These are phyloP conservation scores for Hygrocybe punicea DNA, from an alignment of 768 basidiomycete genomes.

Conservation along the genomic window DNA sequence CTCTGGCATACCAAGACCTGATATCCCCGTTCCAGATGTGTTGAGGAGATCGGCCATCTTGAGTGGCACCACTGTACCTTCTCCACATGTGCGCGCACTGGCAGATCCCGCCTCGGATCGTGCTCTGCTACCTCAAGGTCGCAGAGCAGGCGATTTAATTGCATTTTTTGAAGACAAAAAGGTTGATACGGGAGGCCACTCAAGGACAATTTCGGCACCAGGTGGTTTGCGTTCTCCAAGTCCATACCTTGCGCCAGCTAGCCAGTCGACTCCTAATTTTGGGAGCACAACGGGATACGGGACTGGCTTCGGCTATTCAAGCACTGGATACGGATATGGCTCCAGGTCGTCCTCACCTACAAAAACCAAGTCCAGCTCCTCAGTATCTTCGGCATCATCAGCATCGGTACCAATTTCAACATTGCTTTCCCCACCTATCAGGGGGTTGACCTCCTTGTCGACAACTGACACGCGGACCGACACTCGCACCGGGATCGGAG, in stretches of 20 bases:
- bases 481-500: neutral
- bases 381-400: conserved; percentile 35
- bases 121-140: conserved; percentile 49
- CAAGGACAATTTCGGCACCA: conserved; percentile 53
- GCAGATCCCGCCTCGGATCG: conserved; percentile 54
- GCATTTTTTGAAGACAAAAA: conserved; percentile 64
- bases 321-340: conserved; percentile 28
- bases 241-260: conserved; percentile 27
- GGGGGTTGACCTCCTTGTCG: conserved; percentile 35
- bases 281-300: conserved; percentile 30
- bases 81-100: conserved; percentile 50
- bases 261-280: conserved; percentile 25
- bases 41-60: conserved; percentile 47
- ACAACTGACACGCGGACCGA: conserved; percentile 27
- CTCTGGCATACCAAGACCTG: conserved; percentile 38
- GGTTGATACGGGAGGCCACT: conserved; percentile 43
- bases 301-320: conserved; percentile 22
- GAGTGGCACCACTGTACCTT: conserved; percentile 37
- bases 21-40: conserved; percentile 44
- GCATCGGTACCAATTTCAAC: conserved; percentile 32
- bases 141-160: conserved; percentile 61
- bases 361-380: conserved; percentile 37
- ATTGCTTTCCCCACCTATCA: conserved; percentile 48
- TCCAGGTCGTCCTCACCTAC: conserved; percentile 48
- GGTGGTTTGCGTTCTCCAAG: conserved; percentile 37